These are phyloP conservation scores for Chaetomidium leptoderma DNA, from an alignment of 495 filamentous ascomycete species.

Conservation along the genomic window DNA sequence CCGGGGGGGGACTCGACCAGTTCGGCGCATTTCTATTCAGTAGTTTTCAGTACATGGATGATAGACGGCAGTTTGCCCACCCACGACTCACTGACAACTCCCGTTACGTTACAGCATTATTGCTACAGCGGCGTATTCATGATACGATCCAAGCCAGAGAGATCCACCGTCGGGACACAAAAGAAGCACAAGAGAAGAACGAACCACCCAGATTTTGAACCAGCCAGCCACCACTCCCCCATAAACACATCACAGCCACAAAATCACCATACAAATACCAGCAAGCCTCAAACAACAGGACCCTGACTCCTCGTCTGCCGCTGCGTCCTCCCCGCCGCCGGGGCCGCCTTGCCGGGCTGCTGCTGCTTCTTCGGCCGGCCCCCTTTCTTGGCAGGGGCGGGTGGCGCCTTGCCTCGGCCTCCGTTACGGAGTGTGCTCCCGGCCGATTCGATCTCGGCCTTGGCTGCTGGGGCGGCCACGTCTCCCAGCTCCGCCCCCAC, in stretches of 20 bases:
- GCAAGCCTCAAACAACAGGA: conserved; percentile 18
- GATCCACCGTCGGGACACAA: no score
- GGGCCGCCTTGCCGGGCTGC: conserved; percentile 27
- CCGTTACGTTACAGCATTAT: no score
- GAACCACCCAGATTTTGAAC: background rate
- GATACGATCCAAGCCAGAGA: no score
- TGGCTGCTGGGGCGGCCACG: no score
- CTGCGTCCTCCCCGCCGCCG: conserved; percentile 35
- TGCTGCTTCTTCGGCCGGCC: conserved; percentile 40
- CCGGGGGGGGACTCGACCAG: no score
- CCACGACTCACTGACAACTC: no score
- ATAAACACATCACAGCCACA: background rate
- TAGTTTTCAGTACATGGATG: no score
- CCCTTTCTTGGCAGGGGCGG: conserved; percentile 23
- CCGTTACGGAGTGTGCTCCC: no score
- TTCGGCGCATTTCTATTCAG: no score
- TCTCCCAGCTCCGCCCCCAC: background rate
- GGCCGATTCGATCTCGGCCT: background rate
- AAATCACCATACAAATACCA: background rate
- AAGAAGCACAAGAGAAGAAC: background rate
- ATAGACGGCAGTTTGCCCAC: no score
- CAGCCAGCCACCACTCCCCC: background rate
- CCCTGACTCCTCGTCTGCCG: conserved; percentile 48
- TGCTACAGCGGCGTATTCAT: no score
- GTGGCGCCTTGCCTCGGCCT: background rate